These are phyloP conservation scores for Linum lewisii DNA, from an alignment of 345 rosid species.

Conservation along the genomic window DNA sequence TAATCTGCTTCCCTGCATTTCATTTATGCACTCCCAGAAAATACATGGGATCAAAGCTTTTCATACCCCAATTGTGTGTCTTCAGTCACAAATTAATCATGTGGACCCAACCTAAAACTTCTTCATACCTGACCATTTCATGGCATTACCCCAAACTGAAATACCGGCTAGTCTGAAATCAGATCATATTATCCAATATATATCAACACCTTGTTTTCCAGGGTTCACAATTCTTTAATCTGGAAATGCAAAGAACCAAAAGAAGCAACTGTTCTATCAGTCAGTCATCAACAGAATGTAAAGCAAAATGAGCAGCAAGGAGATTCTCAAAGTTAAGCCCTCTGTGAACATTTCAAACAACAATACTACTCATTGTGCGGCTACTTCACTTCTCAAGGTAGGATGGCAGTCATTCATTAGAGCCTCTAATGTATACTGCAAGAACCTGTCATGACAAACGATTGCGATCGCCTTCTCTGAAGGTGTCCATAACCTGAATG, in stretches of 20 bases:
- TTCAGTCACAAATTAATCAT: no score
- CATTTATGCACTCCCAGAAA: no score
- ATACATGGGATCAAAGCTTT: no score
- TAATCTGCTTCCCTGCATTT: no score
- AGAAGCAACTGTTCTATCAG: not conserved
- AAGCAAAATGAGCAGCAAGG: not conserved
- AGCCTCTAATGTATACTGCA: slow-evolving; percentile 3
- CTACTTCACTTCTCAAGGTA: not conserved
- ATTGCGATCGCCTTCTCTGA: slow-evolving; percentile 2
- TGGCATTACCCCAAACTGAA: no score
- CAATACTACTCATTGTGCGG: not conserved
- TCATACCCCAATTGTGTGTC: no score
- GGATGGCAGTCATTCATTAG: not conserved
- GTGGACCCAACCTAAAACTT: no score
- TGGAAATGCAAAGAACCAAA: not conserved
- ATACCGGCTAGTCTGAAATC: no score
- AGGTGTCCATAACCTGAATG: slow-evolving; percentile 6
- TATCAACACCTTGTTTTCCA: no score
- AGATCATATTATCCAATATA: no score
- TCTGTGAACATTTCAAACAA: not conserved
- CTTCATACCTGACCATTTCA: no score
- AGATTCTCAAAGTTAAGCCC: not conserved
- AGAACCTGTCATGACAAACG: slow-evolving; percentile 1
- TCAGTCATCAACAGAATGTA: not conserved
- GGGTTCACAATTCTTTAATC: slow-evolving; percentile 4